Conservation (phyloP, 1,284 basidiomycete genomes). For the Thelephora terrestris region DNA sequence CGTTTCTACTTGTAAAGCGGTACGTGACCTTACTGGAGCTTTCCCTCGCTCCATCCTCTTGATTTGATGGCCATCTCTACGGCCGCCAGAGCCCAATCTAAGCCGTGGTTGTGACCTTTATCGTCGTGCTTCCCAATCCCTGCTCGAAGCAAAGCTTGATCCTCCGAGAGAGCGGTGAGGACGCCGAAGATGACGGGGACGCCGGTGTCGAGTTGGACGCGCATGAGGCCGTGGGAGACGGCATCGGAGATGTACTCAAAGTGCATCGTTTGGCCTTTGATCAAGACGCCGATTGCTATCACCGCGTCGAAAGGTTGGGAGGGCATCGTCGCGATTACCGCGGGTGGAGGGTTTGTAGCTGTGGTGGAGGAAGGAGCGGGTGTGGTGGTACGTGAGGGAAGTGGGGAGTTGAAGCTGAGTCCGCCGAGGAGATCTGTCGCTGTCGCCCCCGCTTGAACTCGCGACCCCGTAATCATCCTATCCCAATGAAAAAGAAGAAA, state of each 20-base stretch:
- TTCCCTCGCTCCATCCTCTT: conserved; percentile 69
- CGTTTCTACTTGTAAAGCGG: too few relatives aligned
- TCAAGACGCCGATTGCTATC: conserved; percentile 94
- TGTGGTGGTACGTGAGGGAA: conserved; percentile 19
- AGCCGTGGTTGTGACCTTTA: conserved; percentile 88
- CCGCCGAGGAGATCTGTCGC: conserved; percentile 63
- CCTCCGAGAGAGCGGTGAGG: conserved; percentile 85
- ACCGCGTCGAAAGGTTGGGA: conserved; percentile 84
- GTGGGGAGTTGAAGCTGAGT: conserved; percentile 30
- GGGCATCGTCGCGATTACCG: conserved; percentile 30
- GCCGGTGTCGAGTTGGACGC: conserved; percentile 85
- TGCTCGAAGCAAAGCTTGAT: conserved; percentile 89
- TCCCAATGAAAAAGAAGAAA: too few relatives aligned
- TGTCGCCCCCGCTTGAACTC: conserved; percentile 63
- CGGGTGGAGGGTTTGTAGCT: conserved; percentile 24
- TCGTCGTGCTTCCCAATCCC: conserved; percentile 61
- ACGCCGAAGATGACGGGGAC: conserved; percentile 98
- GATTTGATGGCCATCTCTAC: conserved; percentile 82
- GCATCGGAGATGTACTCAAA: conserved; percentile 97
- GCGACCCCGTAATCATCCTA: conserved; percentile 79
- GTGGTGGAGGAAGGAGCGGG: conserved; percentile 32
- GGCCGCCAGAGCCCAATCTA: conserved; percentile 93
- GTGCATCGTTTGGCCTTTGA: conserved; percentile 97
- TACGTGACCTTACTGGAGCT: conserved; percentile 28
- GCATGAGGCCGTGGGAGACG: conserved; percentile 90